These are phyloP conservation scores for Pilasporangium apinafurcum DNA, from an alignment of 352 stramenopile genomes.

Conservation along the genomic window DNA sequence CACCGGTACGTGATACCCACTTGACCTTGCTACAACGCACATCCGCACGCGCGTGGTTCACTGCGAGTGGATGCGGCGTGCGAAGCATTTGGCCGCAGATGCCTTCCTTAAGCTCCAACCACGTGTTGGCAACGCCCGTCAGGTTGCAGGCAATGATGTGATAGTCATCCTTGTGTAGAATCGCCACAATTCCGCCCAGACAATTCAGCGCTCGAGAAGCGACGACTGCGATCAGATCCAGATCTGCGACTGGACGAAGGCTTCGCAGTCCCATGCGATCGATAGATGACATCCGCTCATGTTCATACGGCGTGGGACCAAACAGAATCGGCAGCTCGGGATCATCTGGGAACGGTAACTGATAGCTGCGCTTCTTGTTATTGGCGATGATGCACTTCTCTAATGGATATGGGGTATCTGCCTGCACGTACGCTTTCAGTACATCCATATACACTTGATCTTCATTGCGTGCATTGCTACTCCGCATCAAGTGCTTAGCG, in stretches of 20 bases:
- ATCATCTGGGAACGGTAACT: slow-evolving; percentile 11
- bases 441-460: no score
- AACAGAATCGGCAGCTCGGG: not conserved
- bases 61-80: slow-evolving; percentile 42
- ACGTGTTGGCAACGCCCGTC: slow-evolving; percentile 7
- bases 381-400: slow-evolving; percentile 30
- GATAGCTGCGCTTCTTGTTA: slow-evolving; percentile 26
- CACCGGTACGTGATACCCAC: slow-evolving; percentile 18
- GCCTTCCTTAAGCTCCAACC: slow-evolving; percentile 42
- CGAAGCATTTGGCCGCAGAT: slow-evolving; percentile 64
- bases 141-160: slow-evolving; percentile 41
- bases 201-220: slow-evolving; percentile 47
- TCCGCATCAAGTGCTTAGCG: no score
- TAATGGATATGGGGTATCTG: slow-evolving; percentile 6
- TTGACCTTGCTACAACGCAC: slow-evolving; percentile 48
- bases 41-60: slow-evolving; percentile 47
- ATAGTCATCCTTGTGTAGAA: slow-evolving; percentile 41
- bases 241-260: not conserved
- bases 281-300: slow-evolving; percentile 14
- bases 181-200: slow-evolving; percentile 48
- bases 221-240: slow-evolving; percentile 49
- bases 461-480: no score
- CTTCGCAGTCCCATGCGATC: not conserved
- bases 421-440: no score
- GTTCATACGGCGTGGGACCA: slow-evolving; percentile 22